Evolutionary conservation across 2,329 filamentous ascomycete genomes (phyloP), one percentile per base, ranked within the genome.

Genomic region (Helminthosporium solani): DNA sequence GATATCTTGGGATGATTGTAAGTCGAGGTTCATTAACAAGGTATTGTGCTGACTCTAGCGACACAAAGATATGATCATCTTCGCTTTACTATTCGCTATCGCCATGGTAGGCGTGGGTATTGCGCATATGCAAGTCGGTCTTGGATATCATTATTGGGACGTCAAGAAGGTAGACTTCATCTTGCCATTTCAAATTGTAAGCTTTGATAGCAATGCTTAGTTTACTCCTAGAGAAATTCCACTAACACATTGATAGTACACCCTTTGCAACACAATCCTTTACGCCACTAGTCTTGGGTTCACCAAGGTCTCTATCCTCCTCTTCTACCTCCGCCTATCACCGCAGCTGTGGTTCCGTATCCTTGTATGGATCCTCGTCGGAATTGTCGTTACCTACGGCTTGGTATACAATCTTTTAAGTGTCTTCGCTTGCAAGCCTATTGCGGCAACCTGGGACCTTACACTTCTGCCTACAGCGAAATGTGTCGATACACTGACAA

Each of bases 81-180:
- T 45, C 8, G 42, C 42, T 5, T 30, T 45, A 36, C 30, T 19
- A 7, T 40, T 40, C 20, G 33, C 35, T 2, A 23, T 45, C 15
- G 30, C 3, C 18, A 19, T 45, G 37, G 27, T 45, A 9, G 42
- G 42, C 7, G 20, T 39, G 20, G 34, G 37, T 16, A 40, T 45
- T 28, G 20, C 33, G 34, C 42, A 48, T 20, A 48, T 52, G 42
- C 18, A 20, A 2, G 14, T 41, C 27, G 49, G 42, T 14, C 49
- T 48, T 25, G 45, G 49, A 2, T 52, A 52, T 20, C 39, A 46
- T n/a, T 36, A 44, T 4, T 51, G 49, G 38, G 49, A 52, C 7
- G 42, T 48, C 3, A 39, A 36, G 12, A 36, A 20, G 18, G 30
- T 40, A 11, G 27, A 33, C 15, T 52, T 20, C n/a, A 33, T 40